Percentiles rank a stretch among this genome's conserved stretches.
phyloP scores from a whole-genome alignment of 805 yeast genomes.

The Kodamaea hsintzibuensis region DNA sequence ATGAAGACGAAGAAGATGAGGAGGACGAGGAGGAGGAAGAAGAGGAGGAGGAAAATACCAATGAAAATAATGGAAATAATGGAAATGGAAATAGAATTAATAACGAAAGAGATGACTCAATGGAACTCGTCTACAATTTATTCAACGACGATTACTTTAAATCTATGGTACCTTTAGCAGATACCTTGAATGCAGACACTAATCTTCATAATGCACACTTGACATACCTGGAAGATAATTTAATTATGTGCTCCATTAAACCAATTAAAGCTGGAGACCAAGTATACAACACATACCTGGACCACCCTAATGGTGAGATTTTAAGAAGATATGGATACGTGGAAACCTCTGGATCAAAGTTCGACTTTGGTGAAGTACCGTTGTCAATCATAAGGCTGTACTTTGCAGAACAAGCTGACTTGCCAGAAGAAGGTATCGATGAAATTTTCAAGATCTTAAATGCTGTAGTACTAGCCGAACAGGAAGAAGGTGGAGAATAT shows the following conservation, averaged over 20 bases:
- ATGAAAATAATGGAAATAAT: not conserved
- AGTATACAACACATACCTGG: constrained; percentile 85
- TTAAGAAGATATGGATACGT: constrained; percentile 91
- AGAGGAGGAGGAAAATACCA: too few relatives aligned
- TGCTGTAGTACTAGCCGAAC: constrained; percentile 24
- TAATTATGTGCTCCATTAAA: constrained; percentile 73
- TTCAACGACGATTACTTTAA: constrained; percentile 49
- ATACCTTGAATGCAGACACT: constrained; percentile 85
- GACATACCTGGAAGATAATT: constrained; percentile 45
- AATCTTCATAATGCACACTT: constrained; percentile 72
- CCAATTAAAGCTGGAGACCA: constrained; percentile 67
- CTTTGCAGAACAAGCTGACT: constrained; percentile 25
- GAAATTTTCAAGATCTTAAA: constrained; percentile 31
- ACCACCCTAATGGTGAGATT: constrained; percentile 87
- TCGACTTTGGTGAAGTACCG: constrained; percentile 80
- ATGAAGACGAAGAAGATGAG: constrained; percentile 18
- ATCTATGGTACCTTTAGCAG: constrained; percentile 93
- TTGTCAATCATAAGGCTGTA: constrained; percentile 41
- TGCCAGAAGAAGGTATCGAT: constrained; percentile 29
- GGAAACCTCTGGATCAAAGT: constrained; percentile 67
- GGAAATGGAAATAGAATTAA: not conserved
- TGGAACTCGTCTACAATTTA: constrained; percentile 3
- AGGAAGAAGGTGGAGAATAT: constrained; percentile 42
- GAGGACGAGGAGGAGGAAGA: constrained; percentile 9
- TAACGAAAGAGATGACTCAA: constrained; percentile 1